Evolutionary conservation across 805 yeast species (phyloP), one percentile per base, ranked within the genome.

Genomic region (Pichia phayaonensis): DNA sequence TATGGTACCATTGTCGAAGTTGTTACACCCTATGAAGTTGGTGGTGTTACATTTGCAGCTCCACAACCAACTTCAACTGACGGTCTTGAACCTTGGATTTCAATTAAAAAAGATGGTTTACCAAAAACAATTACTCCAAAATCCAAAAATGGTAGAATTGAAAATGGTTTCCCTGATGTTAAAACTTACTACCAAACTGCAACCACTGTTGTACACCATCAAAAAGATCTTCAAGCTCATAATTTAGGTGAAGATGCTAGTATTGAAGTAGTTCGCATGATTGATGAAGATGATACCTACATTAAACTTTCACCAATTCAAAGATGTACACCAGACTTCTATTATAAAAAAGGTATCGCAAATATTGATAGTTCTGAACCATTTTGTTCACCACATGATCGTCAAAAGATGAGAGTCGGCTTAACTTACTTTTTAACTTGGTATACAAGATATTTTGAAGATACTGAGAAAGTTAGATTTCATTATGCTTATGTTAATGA

Each of bases 51-150:
- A 0, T 77, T 82, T 62, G 72, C 76, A 50, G 80, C 81, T 26
- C 83, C 84, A 54, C 88, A 92, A 0, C 89, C 95, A 2, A 71
- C 72, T 0, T 68, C 74, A 1, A 78, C 88, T 6, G 72, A 82
- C 56, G 84, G 86, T 11, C 75, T 88, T 55, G 81, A 80, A 52
- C 89, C 88, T 10, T 89, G 97, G 97, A 72, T 89, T 40, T 77
- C 88, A 2, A 72, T 89, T 61, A 77, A 88, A 52, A 81, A 83
- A 55, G 79, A 83, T 54, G 97, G 96, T 18, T 65, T 74, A 11
- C 95, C 96, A 48, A 82, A 84, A 63, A 88, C 96, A 0, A 79
- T 89, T 45, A 73, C 70, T 40, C 97, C 97, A 3, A 76, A 86
- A 60, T 60, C 81, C 61, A 87, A 88, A 58, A 80, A 83, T 57